phyloP scores from a whole-genome alignment of 139 green algal genomes.

The Pseudopediastrum boryanum region DNA sequence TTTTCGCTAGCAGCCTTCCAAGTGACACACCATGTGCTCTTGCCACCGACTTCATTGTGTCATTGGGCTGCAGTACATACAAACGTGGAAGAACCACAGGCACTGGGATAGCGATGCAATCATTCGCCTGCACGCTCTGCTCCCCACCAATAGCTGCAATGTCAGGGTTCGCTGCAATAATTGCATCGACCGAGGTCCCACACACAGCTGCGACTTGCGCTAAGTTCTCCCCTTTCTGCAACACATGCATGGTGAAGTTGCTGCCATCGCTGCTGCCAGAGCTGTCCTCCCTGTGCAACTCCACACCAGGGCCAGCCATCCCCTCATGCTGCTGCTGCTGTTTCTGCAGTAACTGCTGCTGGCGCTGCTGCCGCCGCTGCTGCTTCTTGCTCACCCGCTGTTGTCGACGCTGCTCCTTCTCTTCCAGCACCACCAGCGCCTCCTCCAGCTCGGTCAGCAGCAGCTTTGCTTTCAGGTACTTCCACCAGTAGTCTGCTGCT shows the following conservation, averaged over 20 bases:
- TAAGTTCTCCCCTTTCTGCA: slow-evolving; percentile 8
- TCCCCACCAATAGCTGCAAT: not conserved
- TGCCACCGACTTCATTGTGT: slow-evolving; percentile 11
- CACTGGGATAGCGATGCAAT: slow-evolving; percentile 32
- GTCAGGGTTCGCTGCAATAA: slow-evolving; percentile 30
- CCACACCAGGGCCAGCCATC: not conserved
- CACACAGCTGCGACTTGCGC: not conserved
- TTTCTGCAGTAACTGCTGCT: not conserved
- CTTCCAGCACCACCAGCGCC: not conserved
- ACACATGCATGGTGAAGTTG: slow-evolving; percentile 11
- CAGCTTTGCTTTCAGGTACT: slow-evolving; percentile 23
- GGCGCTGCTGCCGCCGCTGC: not conserved
- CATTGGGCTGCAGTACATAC: slow-evolving; percentile 20
- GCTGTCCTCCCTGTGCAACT: not conserved
- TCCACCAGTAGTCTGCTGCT: slow-evolving; percentile 15
- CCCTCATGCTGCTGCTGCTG: slow-evolving; percentile 1
- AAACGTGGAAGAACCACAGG: slow-evolving; percentile 17
- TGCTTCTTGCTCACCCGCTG: not conserved
- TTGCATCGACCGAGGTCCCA: not conserved
- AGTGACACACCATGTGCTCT: slow-evolving; percentile 6
- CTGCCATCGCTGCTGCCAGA: not conserved
- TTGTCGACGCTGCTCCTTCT: not conserved
- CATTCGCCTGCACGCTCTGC: slow-evolving; percentile 12
- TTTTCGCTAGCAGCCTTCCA: slow-evolving; percentile 20
- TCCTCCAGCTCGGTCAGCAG: slow-evolving; percentile 1